Base-by-base conservation (phyloP, 139 green algal genomes). In the Raphidocelis subcapitata region DNA sequence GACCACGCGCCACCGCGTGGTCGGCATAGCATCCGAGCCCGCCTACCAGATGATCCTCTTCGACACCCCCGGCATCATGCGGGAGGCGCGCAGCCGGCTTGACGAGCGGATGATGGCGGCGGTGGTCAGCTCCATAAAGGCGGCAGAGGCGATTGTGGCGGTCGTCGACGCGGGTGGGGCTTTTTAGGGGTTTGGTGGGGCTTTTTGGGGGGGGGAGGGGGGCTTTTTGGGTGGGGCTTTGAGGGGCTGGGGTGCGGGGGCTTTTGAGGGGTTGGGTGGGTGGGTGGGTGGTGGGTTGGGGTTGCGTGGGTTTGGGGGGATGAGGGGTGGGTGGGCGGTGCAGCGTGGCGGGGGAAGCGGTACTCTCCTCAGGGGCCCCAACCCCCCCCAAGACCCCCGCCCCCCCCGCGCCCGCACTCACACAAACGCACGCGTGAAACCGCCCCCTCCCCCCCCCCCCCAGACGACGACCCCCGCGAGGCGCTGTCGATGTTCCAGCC, bases 51-150 rank as follows among this genome's bases (percentile, higher is more conserved):
- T 94, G 64, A 88, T 98, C 28, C 85, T 98, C 44, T 90, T 98
- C 37, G 95, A 99, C 79, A 98, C 94, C 0, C 94, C 94, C 1
- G 94, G 69, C 29, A 76, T 76, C 44, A 76, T 76, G 67, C 54
- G 52, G 62, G 36, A n/a, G 56, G 23, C 88, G 75, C 76, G 81
- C 41, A 94, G 89, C 74, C 89, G 92, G 75, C 81, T 98, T 41
- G 94, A 98, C 62, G 86, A 94, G 67, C 75, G 88, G 18, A 98
- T 98, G 94, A 97, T 98, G 94, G 81, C 77, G 2, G 86, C 83
- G 3, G 91, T 98, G 56, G 73, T 88, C 21, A 78, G 74, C 29
- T 86, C 90, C 26, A 83, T 94, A 26, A 82, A 85, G 29, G 91
- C 95, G 41, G 82, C 92, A 3, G 91, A 98, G 74, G 89, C 84